Evolutionary conservation across 1,284 basidiomycete species (phyloP), one percentile per base, ranked within the genome.

Genomic region (Neonothopanus nambi): DNA sequence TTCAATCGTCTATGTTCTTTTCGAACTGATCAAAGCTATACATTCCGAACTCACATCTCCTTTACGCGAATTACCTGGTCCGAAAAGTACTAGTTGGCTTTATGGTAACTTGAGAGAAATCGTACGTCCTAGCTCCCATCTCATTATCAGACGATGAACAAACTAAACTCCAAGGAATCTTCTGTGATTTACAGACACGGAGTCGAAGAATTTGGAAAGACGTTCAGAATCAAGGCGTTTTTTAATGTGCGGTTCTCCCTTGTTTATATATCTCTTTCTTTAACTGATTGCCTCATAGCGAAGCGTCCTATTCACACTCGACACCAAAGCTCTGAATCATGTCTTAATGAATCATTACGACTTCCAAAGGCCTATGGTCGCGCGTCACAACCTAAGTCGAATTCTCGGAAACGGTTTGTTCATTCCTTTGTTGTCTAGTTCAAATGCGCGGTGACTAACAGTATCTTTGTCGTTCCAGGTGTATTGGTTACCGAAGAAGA

Each of bases 321-420:
- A 58, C 36, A 15, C 30, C 40, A 58, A 58, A 30, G 57, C 54
- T 13, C 13, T 58, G 1, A 52, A 52, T 15, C 50, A 58, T 23
- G 28, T 58, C 35, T 33, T 58, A 1, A 52, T 40, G 46, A 36
- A 54, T 30, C 30, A 51, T 20, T 49, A 44, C 21, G 24, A 39
- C n/a, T 58, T 41, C 33, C 54, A 58, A 30, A 55, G 46, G 36
- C 50, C 54, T 17, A 50, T 47, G 17, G 15, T 18, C 5, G 17
- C 36, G 26, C 53, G 57, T 28, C 52, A 28, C 8, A 20, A 37
- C 24, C 42, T 58, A 7, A 23, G 18, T 26, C 50, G 37, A 15
- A 23, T 58, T 20, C 48, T 58, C 17, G 57, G 57, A 28, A 41
- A 47, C n/a, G 54, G 54, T 50, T 23, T 48, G n/a, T 26, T 20